Conservation (phyloP, 306 rosid species). For the Rosa chinensis region DNA sequence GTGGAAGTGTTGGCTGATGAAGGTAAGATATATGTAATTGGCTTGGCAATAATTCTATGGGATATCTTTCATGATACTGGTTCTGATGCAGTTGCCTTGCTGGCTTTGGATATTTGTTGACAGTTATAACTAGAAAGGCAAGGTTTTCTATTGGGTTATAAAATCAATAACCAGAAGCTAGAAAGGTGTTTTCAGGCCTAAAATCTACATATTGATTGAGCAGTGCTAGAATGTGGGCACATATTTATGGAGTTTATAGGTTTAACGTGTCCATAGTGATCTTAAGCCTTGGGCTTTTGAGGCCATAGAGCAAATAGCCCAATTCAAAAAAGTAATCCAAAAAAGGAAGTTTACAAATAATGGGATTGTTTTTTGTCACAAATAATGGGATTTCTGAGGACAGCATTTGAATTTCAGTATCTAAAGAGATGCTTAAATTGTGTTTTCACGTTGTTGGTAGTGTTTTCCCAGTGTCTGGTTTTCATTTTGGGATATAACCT, state of each 20-base stretch:
- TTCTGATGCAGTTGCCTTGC: constrained; percentile 9
- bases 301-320: neutral
- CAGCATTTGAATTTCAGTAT: no score
- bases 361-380: neutral
- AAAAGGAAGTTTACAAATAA: neutral
- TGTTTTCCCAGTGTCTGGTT: neutral
- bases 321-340: neutral
- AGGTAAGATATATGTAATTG: constrained; percentile 49
- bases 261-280: neutral
- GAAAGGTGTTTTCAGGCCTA: neutral
- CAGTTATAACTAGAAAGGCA: neutral
- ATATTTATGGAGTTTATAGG: neutral
- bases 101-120: neutral
- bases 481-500: neutral
- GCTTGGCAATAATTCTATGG: constrained; percentile 16
- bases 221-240: neutral
- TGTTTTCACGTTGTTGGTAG: neutral
- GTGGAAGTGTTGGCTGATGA: constrained; percentile 77
- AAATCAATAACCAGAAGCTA: neutral
- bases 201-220: constrained; percentile 4
- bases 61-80: constrained; percentile 15
- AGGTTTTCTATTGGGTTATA: neutral
- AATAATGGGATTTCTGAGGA: neutral
- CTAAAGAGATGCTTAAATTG: neutral
- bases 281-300: neutral